Evolutionary conservation across 257 asterid species (phyloP), one percentile per base, ranked within the genome.

Genomic region (Solanum gandarillasii): DNA sequence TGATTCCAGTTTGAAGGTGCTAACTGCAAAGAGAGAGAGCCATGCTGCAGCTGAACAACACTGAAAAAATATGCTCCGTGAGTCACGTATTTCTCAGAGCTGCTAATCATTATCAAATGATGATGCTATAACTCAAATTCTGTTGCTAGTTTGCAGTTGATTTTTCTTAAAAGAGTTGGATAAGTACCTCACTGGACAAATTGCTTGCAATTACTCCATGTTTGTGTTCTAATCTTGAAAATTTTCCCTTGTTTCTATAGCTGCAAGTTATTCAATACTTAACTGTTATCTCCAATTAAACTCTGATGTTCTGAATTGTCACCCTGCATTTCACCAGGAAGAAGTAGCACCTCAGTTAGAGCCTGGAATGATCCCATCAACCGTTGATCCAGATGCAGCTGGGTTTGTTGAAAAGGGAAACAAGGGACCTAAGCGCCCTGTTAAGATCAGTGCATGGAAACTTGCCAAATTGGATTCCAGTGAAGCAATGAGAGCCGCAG

Each of bases 291-390:
- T 76, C 83, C 83, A 39, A 12, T 38, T 82, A 13, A 32, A 76
- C 25, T 32, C 71, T 88, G 74, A 74, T 55, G 31, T 73, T 88
- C 85, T 84, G 86, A 29, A 20, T 82, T 29, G 43, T 88, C 21
- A 38, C 89, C 71, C 71, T 90, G 68, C 88, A 73, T 89, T 38
- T 86, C 75, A 82, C 65, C 94, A 97, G 99, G 99, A 97, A 92
- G 99, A 97, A 94, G 99, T 95, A 91, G 99, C 99, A n/a, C 99
- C 98, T 14, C 99, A 97, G 89, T 89, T 97, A 62, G 98, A 98
- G 58, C 99, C 99, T 7, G 98, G 99, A 91, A 93, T 95, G 93
- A 88, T 97, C 83, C 99, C 98, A 41, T 97, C 99, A 62, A 97
- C 99, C 7, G 87, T 97, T n/a, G 99, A 97, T 91, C 99, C 99